Base-by-base conservation (phyloP, 2,329 filamentous ascomycete genomes). In the Xylaria sp. region DNA sequence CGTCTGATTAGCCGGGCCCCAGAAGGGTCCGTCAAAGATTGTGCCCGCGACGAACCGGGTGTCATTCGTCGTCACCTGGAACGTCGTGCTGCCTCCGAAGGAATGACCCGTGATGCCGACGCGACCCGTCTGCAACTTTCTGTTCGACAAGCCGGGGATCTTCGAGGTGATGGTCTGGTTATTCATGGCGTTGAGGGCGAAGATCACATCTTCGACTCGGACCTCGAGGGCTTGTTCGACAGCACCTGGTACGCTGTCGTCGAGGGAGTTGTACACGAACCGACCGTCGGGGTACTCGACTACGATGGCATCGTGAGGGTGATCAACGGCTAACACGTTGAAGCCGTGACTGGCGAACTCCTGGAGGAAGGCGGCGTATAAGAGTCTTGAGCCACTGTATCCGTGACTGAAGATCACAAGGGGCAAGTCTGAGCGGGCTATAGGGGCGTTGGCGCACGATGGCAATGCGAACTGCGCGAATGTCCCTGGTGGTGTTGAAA, bases 251-350 rank as follows among this genome's bases (percentile, higher is more conserved):
- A 36, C 15, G 20, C 5, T 43, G 13, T 58, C 36, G 31, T 33
- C 9, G 28, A 68, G 56, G 5, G 13, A 57, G 56, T 64, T 64
- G 51, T 51, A 59, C 13, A 61, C 49, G 20, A 51, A 56, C 0
- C 67, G 66, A 3, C 62, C 62, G 46, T 69, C 67, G 23, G 67
- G 62, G 43, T 66, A 69, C 33, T 69, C 67, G 5, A 69, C 58
- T 12, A 69, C 36, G 0, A 15, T 6, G 7, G 67, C 62, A 12
- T 69, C 67, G 4, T 43, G 39, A 10, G 67, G 51, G 28, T 69
- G 67, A 5, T 69, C 67, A 1, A 66, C 62, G 5, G 67, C 54
- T 8, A 69, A 41, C 3, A 69, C 48, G 36, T 69, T 69, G 28
- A 36, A 69, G 13, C 67, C 67, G 3, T 58, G 36, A 31, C 67